A percentile compares a stretch with the other conserved stretches of the same genome.
These are phyloP conservation scores for Aspergillus sp. DNA, from an alignment of 2,329 filamentous ascomycete genomes.

Conservation along the genomic window DNA sequence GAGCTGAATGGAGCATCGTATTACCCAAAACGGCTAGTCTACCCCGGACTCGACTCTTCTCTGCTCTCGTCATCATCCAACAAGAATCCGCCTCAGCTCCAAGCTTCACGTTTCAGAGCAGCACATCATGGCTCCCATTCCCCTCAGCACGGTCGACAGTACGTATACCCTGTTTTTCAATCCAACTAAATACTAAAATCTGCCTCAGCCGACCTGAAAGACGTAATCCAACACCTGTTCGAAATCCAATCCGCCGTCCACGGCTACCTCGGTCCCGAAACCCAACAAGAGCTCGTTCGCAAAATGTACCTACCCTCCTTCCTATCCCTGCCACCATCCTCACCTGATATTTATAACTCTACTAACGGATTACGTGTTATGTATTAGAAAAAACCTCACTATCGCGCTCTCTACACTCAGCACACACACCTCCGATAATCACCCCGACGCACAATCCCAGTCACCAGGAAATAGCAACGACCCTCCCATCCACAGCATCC, in stretches of 20 bases:
- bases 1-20: neutral
- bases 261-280: constrained; percentile 60
- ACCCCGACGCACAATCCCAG: constrained; percentile 36
- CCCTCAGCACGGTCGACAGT: constrained; percentile 40
- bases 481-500: constrained; percentile 52
- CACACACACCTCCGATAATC: constrained; percentile 35
- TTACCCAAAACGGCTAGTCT: constrained; percentile 16
- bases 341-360: neutral
- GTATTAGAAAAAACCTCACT: constrained; percentile 52
- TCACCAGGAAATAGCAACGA: constrained; percentile 34
- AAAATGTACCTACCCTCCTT: constrained; percentile 52
- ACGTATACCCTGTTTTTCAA: constrained; percentile 9
- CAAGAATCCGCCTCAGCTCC: neutral
- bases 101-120: neutral
- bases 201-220: constrained; percentile 55
- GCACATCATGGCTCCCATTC: constrained; percentile 37
- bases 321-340: neutral
- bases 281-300: constrained; percentile 58
- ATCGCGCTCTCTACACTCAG: constrained; percentile 56
- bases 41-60: constrained; percentile 2
- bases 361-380: constrained; percentile 2
- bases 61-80: constrained; percentile 1
- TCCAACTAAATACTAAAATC: neutral
- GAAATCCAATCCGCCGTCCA: constrained; percentile 60
- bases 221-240: constrained; percentile 64